Base-by-base conservation (phyloP, 2,329 filamentous ascomycete species). In the Pseudogymnoascus pannorum region DNA sequence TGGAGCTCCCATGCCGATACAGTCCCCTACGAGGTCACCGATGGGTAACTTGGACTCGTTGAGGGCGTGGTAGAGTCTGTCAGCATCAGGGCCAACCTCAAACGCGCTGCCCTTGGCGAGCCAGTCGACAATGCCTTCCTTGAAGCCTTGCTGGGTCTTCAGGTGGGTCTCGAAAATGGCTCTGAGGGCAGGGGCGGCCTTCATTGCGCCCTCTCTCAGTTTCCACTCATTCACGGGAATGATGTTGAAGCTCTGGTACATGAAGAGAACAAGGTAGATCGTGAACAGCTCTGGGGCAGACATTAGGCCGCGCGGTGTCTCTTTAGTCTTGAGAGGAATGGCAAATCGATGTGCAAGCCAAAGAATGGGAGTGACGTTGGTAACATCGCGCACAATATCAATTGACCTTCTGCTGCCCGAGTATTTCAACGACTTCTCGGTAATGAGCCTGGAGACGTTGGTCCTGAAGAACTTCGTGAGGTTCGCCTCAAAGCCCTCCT, bases 301-400 rank as follows among this genome's bases (percentile, higher is more conserved):
- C 16, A 81, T 51, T 6, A 81, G 59, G 2, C 87, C 87, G 66
- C 79, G 81, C 2, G 84, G 82, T 58, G 84, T 81, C 33, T 58
- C 33, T 33, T 58, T 58, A 0, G 83, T 86, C 75, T 89, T 89
- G 38, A 91, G 75, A 0, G 88, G 87, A 3, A 91, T 75, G 57
- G 84, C 83, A 70, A 81, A 80, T 18, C 77, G 75, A 24, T 80
- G 75, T 0, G 79, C 78, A 11, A 81, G 72, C 77, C 77, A 82
- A 36, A 78, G 69, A 58, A 81, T 78, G 5, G 87, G 86, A 0
- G 79, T 81, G 24, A 89, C 74, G 69, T 91, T 91, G 24, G 83
- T 86, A 1, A 91, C 81, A 61, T 90, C 86, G 22, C 86, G 82
- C 8, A 90, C 76, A 3, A 81, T 77, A 60, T 81, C 77, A 66